phyloP scores from a whole-genome alignment of 768 basidiomycete genomes.

The Pleurotus djamor region DNA sequence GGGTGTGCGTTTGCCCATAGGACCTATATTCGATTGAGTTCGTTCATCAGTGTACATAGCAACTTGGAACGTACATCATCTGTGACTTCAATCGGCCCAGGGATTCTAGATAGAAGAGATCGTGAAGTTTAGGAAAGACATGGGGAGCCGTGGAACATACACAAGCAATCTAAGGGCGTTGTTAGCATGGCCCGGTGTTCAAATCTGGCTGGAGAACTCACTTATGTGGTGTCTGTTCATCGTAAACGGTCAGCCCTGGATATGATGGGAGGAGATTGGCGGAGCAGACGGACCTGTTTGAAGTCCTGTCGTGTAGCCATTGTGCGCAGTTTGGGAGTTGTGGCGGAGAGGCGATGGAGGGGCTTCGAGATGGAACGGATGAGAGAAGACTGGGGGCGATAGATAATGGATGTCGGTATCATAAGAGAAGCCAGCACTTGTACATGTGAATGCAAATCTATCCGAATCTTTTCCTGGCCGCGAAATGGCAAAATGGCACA shows the following conservation, averaged over 20 bases:
- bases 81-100: constrained; percentile 61
- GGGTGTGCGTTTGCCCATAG: constrained; percentile 94
- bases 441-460: constrained; percentile 7
- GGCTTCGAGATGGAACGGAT: not conserved
- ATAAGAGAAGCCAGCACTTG: not conserved
- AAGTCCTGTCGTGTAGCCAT: constrained; percentile 23
- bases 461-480: not conserved
- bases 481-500: not conserved
- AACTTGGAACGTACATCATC: constrained; percentile 32
- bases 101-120: constrained; percentile 38
- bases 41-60: not conserved
- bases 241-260: not conserved
- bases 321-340: constrained; percentile 10
- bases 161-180: constrained; percentile 40
- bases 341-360: not conserved
- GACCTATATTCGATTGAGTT: constrained; percentile 42
- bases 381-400: constrained; percentile 3
- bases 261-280: constrained; percentile 11
- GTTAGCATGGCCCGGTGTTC: constrained; percentile 30
- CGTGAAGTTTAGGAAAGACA: constrained; percentile 8
- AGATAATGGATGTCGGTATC: constrained; percentile 4
- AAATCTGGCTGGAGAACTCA: constrained; percentile 24
- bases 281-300: constrained; percentile 24
- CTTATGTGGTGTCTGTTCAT: constrained; percentile 44
- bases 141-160: constrained; percentile 27